These are phyloP conservation scores for Thuja plicata DNA, from an alignment of 83 land plant genomes.

Conservation along the genomic window DNA sequence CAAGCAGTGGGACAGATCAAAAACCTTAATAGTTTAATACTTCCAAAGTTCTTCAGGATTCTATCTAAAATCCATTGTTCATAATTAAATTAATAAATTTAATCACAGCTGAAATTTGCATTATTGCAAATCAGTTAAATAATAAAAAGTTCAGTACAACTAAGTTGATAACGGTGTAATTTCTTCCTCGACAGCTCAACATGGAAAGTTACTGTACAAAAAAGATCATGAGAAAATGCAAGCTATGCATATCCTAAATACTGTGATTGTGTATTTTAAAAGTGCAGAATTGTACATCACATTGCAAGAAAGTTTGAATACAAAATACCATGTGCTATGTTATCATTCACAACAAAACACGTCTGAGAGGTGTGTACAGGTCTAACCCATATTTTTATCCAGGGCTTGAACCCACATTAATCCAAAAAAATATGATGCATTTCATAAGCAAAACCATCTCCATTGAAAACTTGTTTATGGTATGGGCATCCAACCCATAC, in stretches of 20 bases:
- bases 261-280: background rate
- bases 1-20: background rate
- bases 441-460: slow-evolving; percentile 5
- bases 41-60: background rate
- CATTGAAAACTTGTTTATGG: slow-evolving; percentile 8
- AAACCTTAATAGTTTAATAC: background rate
- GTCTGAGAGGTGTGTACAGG: background rate
- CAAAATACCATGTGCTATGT: background rate
- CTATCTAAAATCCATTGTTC: background rate
- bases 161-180: background rate
- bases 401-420: background rate
- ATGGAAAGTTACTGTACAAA: background rate
- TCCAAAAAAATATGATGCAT: background rate
- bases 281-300: background rate
- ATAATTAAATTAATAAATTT: background rate
- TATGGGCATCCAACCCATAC: slow-evolving; percentile 14
- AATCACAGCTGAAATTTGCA: background rate
- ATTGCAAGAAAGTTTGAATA: background rate
- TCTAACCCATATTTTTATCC: background rate
- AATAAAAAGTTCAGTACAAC: background rate
- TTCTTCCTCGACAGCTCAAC: background rate
- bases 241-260: background rate
- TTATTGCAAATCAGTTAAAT: background rate
- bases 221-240: background rate
- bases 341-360: background rate